Evolutionary conservation across 495 filamentous ascomycete species (phyloP), one percentile per base, ranked within the genome.

Genomic region (Astrothelium subdiscretum): DNA sequence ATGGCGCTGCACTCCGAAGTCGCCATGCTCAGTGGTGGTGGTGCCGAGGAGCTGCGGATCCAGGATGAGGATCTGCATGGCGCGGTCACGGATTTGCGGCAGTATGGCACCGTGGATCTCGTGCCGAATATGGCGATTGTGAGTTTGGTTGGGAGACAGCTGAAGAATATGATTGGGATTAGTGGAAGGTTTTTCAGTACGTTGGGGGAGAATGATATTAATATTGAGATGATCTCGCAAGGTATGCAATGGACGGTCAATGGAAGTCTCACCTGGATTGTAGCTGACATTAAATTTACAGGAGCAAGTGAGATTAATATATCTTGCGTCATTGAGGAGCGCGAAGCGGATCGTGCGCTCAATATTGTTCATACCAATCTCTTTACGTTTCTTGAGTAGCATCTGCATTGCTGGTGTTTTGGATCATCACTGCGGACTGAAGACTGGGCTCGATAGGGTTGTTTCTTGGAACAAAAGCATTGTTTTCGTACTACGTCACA

Each of bases 291-390:
- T n/a, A n/a, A n/a, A n/a, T n/a, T n/a, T n/a, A n/a, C n/a, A 95
- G 94, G 92, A 62, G 91, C 91, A 48, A 96, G 91, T 69, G 94
- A 98, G 78, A 98, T 98, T 76, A 97, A 96, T 73, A 98, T 98
- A 60, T 94, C 89, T 15, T 97, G 94, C 73, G 94, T 98, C 8
- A 95, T 98, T 67, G 89, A 94, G 68, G 89, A 89, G 68, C 80
- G 87, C 68, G 89, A 96, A 64, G 91, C 92, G 42, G 87, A 90
- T 61, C 84, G 92, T 61, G 94, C 94, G 15, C 85, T 97, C 78
- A 97, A 92, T 69, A 87, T 97, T 67, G 82, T 98, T 59, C 94
- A 98, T 72, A 96, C 92, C 20, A 89, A 86, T 75, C 82, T 98
- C 58, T 97, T 98, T 66, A 75, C 73, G 3, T 76, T 76, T 66